phyloP scores from a whole-genome alignment of 345 rosid species.

The Arabidopsis suecica region DNA sequence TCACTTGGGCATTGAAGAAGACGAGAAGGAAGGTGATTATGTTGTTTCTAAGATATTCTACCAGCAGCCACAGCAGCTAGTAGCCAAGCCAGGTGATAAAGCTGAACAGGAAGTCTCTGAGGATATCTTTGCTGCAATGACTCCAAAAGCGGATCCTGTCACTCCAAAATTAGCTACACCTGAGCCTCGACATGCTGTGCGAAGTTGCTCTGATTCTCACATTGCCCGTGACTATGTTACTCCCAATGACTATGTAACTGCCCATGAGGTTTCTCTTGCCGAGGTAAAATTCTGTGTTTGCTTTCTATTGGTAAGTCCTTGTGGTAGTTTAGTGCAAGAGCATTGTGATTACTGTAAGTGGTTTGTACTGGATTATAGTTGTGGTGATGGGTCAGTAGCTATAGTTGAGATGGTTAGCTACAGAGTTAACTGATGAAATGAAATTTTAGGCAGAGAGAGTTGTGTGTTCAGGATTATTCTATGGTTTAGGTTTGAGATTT shows the following conservation, averaged over 20 bases:
- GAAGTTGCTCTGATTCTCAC: constrained; percentile 48
- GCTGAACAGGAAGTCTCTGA: constrained; percentile 58
- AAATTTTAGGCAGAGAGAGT: constrained; percentile 13
- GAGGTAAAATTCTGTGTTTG: constrained; percentile 53
- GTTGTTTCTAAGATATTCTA: constrained; percentile 82
- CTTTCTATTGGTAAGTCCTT: constrained; percentile 12
- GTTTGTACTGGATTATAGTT: neutral
- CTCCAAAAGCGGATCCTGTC: constrained; percentile 67
- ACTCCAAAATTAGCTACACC: constrained; percentile 78
- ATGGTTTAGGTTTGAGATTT: neutral
- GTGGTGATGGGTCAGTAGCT: neutral
- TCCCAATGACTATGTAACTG: constrained; percentile 34
- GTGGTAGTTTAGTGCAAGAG: constrained; percentile 8
- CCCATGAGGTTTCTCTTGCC: constrained; percentile 35
- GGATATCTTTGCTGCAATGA: constrained; percentile 41
- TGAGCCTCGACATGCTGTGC: constrained; percentile 59
- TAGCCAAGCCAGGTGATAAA: constrained; percentile 58
- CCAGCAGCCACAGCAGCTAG: constrained; percentile 80
- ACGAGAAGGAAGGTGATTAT: constrained; percentile 84
- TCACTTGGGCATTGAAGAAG: constrained; percentile 90
- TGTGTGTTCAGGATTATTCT: neutral
- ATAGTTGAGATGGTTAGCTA: neutral
- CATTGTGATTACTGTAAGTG: neutral
- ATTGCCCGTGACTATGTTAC: constrained; percentile 33
- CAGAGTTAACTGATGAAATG: neutral